Conservation (phyloP, 164 flowering plant species). For the Tetracentron sinense region DNA sequence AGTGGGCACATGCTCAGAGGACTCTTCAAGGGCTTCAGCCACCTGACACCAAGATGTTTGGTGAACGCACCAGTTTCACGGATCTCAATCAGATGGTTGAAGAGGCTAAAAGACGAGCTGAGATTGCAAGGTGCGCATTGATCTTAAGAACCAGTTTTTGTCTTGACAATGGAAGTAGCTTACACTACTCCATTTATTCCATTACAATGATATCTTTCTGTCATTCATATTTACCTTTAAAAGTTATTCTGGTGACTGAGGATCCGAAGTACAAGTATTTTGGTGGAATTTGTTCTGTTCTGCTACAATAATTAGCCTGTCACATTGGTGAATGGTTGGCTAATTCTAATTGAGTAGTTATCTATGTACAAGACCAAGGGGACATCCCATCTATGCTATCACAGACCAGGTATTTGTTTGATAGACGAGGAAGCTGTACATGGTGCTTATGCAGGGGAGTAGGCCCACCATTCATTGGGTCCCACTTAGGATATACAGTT, state of each 20-base stretch:
- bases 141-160: not conserved
- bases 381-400: too few relatives aligned
- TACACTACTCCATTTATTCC: not conserved
- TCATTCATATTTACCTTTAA: not conserved
- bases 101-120: conserved; percentile 94
- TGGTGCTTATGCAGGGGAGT: not conserved
- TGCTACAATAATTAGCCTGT: too few relatives aligned
- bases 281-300: not conserved
- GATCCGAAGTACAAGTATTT: not conserved
- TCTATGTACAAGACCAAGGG: too few relatives aligned
- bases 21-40: conserved; percentile 84
- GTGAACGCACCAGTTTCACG: conserved; percentile 50
- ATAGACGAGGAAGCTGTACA: too few relatives aligned
- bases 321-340: too few relatives aligned
- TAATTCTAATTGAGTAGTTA: too few relatives aligned
- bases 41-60: conserved; percentile 75
- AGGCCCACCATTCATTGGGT: not conserved
- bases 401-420: too few relatives aligned
- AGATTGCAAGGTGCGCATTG: conserved; percentile 71
- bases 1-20: conserved; percentile 93
- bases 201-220: not conserved
- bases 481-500: too few relatives aligned
- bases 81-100: conserved; percentile 96
- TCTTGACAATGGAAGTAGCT: not conserved
- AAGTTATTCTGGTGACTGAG: not conserved